phyloP scores from a whole-genome alignment of 371 early-diverging fungal species.

The Lichtheimia ramosa region DNA sequence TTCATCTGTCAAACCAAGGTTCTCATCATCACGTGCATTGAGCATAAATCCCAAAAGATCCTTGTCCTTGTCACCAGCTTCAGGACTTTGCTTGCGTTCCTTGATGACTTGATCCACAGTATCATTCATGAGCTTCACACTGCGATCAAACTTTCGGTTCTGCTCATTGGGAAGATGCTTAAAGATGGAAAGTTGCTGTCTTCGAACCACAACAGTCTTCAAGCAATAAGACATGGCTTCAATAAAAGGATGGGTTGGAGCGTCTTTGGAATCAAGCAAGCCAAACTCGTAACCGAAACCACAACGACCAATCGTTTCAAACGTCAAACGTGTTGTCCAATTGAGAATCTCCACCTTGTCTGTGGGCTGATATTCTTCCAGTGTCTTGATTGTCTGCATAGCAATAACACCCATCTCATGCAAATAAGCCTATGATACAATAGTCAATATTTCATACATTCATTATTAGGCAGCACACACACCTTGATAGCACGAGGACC shows the following conservation, averaged over 20 bases:
- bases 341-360: slow-evolving; percentile 47
- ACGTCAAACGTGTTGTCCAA: slow-evolving; percentile 60
- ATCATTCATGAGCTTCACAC: slow-evolving; percentile 36
- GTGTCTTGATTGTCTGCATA: slow-evolving; percentile 30
- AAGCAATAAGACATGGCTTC: slow-evolving; percentile 51
- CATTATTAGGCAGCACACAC: too few species aligned
- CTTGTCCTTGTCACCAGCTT: slow-evolving; percentile 38
- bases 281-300: slow-evolving; percentile 63
- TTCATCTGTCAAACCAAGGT: slow-evolving; percentile 41
- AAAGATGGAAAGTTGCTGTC: slow-evolving; percentile 32
- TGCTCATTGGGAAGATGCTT: slow-evolving; percentile 45
- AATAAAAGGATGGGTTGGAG: slow-evolving; percentile 45
- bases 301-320: slow-evolving; percentile 51
- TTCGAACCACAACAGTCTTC: slow-evolving; percentile 22
- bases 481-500: slow-evolving; percentile 36
- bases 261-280: slow-evolving; percentile 40
- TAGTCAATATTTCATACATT: too few species aligned
- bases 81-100: slow-evolving; percentile 32
- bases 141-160: slow-evolving; percentile 36
- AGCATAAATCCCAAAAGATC: slow-evolving; percentile 63
- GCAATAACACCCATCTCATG: slow-evolving; percentile 43
- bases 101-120: slow-evolving; percentile 38
- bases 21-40: slow-evolving; percentile 44
- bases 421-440: slow-evolving; percentile 34
- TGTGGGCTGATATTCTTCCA: slow-evolving; percentile 31